Evolutionary conservation across 2,329 filamentous ascomycete genomes (phyloP).

Genomic region (Hypoxylon sp.): DNA sequence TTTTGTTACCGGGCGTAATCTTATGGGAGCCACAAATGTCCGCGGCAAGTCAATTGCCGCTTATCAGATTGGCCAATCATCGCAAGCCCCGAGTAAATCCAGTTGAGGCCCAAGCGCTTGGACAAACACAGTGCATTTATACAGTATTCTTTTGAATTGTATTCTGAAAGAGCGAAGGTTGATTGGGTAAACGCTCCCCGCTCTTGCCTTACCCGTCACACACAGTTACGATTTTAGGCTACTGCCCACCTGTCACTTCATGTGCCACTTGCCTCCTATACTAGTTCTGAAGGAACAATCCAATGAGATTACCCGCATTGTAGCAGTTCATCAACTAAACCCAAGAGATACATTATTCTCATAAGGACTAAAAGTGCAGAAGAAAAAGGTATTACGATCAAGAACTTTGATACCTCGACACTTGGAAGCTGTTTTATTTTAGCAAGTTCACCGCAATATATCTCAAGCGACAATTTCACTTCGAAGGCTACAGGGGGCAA

Average conservation of each 20-base stretch:
- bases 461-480: background rate
- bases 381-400: background rate
- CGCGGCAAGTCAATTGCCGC: conserved; percentile 17
- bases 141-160: conserved; percentile 25
- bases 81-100: conserved; percentile 5
- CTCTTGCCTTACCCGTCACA: conserved; percentile 29
- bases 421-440: background rate
- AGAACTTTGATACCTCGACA: background rate
- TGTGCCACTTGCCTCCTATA: conserved; percentile 8
- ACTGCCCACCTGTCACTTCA: conserved; percentile 6
- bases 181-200: conserved; percentile 26
- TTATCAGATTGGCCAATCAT: conserved; percentile 19
- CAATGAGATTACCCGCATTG: conserved; percentile 4
- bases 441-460: conserved; percentile 12
- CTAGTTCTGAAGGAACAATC: conserved; percentile 18
- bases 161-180: background rate
- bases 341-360: background rate
- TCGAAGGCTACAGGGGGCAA: conserved; percentile 5
- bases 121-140: conserved; percentile 30
- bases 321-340: background rate
- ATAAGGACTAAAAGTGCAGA: background rate
- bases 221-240: conserved; percentile 22
- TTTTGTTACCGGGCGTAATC: conserved; percentile 4
- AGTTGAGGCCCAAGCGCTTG: conserved; percentile 30
- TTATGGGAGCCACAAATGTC: conserved; percentile 6